phyloP scores from a whole-genome alignment of 2,329 filamentous ascomycete species.

The Hypoxylon sp. region DNA sequence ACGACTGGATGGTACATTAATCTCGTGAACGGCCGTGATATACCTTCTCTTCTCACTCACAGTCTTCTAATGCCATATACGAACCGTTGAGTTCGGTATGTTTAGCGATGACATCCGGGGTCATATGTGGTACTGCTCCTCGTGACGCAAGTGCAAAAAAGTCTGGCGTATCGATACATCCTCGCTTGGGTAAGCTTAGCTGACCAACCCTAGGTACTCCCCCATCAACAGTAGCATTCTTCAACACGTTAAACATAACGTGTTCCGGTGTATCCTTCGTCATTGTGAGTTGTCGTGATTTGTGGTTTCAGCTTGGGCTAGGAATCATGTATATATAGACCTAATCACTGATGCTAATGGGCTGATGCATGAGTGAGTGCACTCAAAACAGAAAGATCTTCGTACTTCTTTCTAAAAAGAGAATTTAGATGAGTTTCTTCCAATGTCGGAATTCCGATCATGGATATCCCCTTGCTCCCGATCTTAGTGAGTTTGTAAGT shows the following conservation, averaged over 20 bases:
- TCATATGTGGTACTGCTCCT: conserved; percentile 86
- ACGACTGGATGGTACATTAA: conserved; percentile 58
- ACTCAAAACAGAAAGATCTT: neutral
- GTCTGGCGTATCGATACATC: conserved; percentile 82
- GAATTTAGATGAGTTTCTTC: neutral
- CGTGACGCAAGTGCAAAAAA: conserved; percentile 85
- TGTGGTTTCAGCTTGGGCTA: neutral
- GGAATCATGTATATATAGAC: neutral
- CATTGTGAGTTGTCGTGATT: conserved; percentile 16
- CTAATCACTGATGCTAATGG: no score
- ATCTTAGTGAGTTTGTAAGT: neutral
- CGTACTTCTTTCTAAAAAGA: neutral
- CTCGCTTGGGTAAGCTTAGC: conserved; percentile 71
- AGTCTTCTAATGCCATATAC: conserved; percentile 91
- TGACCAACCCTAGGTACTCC: conserved; percentile 73
- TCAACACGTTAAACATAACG: conserved; percentile 60
- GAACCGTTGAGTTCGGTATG: conserved; percentile 74
- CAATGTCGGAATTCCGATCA: neutral
- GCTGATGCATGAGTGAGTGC: neutral
- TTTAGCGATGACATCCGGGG: conserved; percentile 81
- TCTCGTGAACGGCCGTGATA: conserved; percentile 2
- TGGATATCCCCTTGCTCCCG: neutral
- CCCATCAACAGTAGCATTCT: conserved; percentile 54
- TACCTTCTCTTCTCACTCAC: conserved; percentile 65
- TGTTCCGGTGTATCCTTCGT: conserved; percentile 22